Evolutionary conservation across 176 grass and related monocot species (phyloP).

Genomic region (Avena insularis): DNA sequence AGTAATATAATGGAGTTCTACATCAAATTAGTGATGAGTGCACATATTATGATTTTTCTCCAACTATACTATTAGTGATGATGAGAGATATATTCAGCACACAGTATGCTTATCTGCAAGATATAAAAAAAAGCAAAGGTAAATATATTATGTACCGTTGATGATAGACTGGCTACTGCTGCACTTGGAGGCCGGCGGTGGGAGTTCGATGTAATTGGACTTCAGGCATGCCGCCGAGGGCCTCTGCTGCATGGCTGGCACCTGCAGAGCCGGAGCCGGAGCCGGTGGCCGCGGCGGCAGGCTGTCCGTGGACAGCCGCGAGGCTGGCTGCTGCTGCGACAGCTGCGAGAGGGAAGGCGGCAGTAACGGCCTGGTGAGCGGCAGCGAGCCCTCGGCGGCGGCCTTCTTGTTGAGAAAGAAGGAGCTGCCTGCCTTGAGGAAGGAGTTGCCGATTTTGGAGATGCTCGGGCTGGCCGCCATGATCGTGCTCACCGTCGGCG

Average conservation of each 20-base stretch:
- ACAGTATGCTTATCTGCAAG: not conserved
- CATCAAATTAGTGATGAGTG: not conserved
- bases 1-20: not conserved
- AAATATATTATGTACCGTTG: constrained; percentile 54
- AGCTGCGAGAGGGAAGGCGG: constrained; percentile 36
- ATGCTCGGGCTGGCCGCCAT: constrained; percentile 63
- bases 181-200: constrained; percentile 68
- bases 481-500: constrained; percentile 58
- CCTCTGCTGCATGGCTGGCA: not conserved
- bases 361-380: constrained; percentile 52
- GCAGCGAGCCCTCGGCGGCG: constrained; percentile 29
- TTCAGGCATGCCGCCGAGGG: constrained; percentile 48
- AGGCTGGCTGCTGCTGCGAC: not conserved
- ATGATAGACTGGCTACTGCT: constrained; percentile 61
- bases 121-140: not conserved
- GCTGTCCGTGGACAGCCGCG: constrained; percentile 33
- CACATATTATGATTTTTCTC: not conserved
- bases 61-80: not conserved
- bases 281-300: constrained; percentile 12
- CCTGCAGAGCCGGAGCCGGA: not conserved
- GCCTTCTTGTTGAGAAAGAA: constrained; percentile 46
- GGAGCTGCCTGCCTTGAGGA: constrained; percentile 55
- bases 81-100: too few species aligned
- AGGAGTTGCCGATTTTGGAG: constrained; percentile 24
- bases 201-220: constrained; percentile 67